Evolutionary conservation across 164 flowering plant species (phyloP).

Genomic region (Chloranthus sessilifolius): DNA sequence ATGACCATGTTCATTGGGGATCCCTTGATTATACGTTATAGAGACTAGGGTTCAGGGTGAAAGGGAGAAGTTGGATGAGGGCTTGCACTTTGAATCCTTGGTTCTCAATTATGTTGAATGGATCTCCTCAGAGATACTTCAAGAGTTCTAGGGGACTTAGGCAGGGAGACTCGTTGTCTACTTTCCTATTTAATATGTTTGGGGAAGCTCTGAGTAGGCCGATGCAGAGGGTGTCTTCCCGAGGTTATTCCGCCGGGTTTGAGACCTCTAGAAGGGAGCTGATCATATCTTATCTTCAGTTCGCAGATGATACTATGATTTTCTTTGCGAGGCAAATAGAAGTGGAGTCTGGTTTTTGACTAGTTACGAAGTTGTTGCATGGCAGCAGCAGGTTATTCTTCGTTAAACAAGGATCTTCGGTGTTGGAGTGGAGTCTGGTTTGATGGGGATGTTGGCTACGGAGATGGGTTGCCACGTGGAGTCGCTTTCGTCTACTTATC

Average conservation of each 20-base stretch:
- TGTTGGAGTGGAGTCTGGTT: not conserved
- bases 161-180: not conserved
- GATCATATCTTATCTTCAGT: not conserved
- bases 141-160: not conserved
- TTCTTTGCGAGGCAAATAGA: not conserved
- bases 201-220: not conserved
- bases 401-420: not conserved
- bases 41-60: not conserved
- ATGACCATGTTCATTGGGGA: not conserved
- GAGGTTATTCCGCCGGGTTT: not conserved
- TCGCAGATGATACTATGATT: not conserved
- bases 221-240: not conserved
- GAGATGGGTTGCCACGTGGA: not conserved
- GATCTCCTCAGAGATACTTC: not conserved
- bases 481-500: not conserved
- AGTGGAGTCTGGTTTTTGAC: not conserved
- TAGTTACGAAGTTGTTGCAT: not conserved
- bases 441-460: not conserved
- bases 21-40: not conserved
- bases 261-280: not conserved
- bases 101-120: not conserved
- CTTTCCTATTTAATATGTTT: not conserved
- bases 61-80: not conserved
- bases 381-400: not conserved
- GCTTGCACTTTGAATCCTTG: not conserved